Base-by-base conservation (phyloP, 2,329 filamentous ascomycete species). In the Fusarium graminum region DNA sequence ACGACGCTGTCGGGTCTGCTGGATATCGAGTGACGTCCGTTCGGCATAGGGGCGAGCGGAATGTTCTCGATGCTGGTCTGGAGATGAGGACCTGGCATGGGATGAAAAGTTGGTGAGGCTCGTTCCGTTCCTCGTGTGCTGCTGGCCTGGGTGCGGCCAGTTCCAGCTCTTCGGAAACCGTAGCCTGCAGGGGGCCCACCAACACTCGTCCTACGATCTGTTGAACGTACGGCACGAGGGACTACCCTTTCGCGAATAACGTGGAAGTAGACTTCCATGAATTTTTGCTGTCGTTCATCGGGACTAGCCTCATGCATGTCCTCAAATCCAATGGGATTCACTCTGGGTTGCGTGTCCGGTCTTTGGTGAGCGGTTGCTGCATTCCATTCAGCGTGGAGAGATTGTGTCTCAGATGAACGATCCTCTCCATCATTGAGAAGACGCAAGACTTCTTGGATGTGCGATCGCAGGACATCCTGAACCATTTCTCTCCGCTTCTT, bases 211-310 rank as follows among this genome's bases (percentile, higher is more conserved):
- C 75, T 68, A 32, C 69, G 72, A 11, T 65, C 67, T 16, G 67
- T 75, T 13, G 74, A 74, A 14, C 59, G 65, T 34, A 72, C 65
- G 6, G 80, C 77, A 11, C 74, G 72, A 7, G 71, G 67, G 12
- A 81, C 72, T 3, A 85, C 82, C 4, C 74, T 71, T 4, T 67
- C 74, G 7, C 80, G 78, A 14, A 87, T 77, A 1, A 76, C 69
- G 12, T 77, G 64, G 63, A 86, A 87, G 69, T 87, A 87, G 3
- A 85, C 80, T 4, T 80, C 75, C 77, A 87, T 81, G n/a, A 87
- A 79, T 12, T 77, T 77, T 22, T 79, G 73, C 61, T 86, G 83
- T 32, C 83, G 80, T 16, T 82, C 79, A 26, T 85, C 83, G 0
- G 83, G 81, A 13, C 79, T 76, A 0, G 81, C 81, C 11, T 79